Base-by-base conservation (phyloP, 345 rosid genomes). In the Acer yangbiense region DNA sequence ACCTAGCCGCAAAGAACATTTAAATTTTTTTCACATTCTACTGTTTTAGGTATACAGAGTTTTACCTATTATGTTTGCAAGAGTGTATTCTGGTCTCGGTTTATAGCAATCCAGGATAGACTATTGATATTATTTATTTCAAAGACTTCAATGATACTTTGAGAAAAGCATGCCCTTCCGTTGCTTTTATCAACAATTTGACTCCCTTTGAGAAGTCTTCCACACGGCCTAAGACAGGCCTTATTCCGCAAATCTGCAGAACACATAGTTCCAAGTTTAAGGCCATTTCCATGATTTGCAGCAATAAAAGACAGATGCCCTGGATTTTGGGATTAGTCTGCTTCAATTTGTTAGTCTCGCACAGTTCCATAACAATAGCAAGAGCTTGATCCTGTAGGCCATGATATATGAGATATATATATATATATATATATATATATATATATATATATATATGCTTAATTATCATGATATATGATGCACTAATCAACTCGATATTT, bases 181-280 rank as follows among this genome's bases (percentile, higher is more conserved):
- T 87, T 16, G 89, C 98, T 91, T 85, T 86, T n/a, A 91, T 68
- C 35, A 91, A 77, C 70, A 73, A 79, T 84, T 89, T 89, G 32
- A 87, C 76, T 75, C 87, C 89, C 85, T 87, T 92, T 0, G 97
- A 89, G 81, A 93, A 92, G 78, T 89, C 97, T 63, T 93, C 99
- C 70, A 93, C 85, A 12, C 94, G 97, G 14, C 97, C 98, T 68
- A 89, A 74, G 10, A 91, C 94, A 7, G 95, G 92, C 78, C 93
- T 86, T 81, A 90, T 90, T 75, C 97, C 93, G 65, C 98, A 95
- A 44, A 93, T 91, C 74, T 92, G 97, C 44, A 91, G 79, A 48
- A 92, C 94, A 72, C 89, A 91, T n/a, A 88, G 90, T 81, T 95
- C 98, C 86, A 93, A 82, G 83, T 89, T 83, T 58, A 95, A 76